A percentile compares a stretch with the other conserved stretches of the same genome.
These are phyloP conservation scores for Colletotrichum sojae DNA, from an alignment of 2,329 filamentous ascomycete species.

Conservation along the genomic window DNA sequence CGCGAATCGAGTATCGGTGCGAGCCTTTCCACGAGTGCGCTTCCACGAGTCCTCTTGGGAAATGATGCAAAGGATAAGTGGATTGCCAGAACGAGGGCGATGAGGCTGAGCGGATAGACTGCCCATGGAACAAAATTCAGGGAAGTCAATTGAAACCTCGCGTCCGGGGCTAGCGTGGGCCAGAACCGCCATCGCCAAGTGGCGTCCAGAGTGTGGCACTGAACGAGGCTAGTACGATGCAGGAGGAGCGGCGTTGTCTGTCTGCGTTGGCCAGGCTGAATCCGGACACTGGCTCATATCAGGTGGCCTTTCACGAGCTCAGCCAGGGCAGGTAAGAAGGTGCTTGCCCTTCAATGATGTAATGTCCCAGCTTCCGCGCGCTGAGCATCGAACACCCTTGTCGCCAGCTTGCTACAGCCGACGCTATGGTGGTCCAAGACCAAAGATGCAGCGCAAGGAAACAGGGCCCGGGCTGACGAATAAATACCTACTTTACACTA, in stretches of 20 bases:
- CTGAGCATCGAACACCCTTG: slow-evolving; percentile 21
- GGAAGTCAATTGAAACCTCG: slow-evolving; percentile 29
- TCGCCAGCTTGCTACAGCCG: slow-evolving; percentile 16
- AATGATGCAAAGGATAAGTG: background rate
- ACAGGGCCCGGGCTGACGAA: background rate
- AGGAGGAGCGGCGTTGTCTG: slow-evolving; percentile 14
- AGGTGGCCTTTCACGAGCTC: slow-evolving; percentile 22
- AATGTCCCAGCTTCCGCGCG: slow-evolving; percentile 19
- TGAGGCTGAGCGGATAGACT: slow-evolving; percentile 9
- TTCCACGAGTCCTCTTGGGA: background rate
- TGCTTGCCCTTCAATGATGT: slow-evolving; percentile 32
- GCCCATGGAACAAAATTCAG: slow-evolving; percentile 5
- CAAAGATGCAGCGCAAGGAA: background rate
- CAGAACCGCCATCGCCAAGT: slow-evolving; percentile 25
- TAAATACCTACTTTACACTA: background rate
- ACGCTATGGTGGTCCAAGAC: background rate
- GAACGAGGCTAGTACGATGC: slow-evolving; percentile 34
- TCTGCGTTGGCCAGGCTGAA: slow-evolving; percentile 10
- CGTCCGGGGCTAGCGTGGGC: slow-evolving; percentile 31
- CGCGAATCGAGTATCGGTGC: background rate
- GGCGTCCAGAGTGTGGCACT: slow-evolving; percentile 23
- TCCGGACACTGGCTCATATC: background rate
- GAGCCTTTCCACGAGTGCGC: no score
- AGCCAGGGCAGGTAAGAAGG: slow-evolving; percentile 17
- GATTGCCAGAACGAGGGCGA: background rate